Percentiles rank a stretch among this genome's conserved stretches.
Conservation (phyloP, 768 basidiomycete species). For the Termitomyces bulborhizus region DNA sequence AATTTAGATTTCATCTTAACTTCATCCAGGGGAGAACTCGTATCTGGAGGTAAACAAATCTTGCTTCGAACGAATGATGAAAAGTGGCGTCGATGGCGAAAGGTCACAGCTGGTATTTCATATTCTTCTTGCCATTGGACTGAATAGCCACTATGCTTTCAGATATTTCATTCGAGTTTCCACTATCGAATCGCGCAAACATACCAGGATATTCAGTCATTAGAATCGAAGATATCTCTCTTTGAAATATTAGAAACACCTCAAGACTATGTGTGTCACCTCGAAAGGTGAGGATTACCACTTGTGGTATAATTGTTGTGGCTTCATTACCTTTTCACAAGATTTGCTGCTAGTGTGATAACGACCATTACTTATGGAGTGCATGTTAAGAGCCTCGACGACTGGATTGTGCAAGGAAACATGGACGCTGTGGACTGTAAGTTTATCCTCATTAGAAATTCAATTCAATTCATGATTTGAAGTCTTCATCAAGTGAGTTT, state of each 20-base stretch:
- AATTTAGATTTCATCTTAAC: background rate
- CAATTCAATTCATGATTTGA: background rate
- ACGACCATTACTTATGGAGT: constrained; percentile 38
- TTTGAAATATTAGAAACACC: constrained; percentile 34
- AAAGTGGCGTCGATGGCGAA: constrained; percentile 42
- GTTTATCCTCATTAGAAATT: constrained; percentile 6
- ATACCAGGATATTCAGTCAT: constrained; percentile 39
- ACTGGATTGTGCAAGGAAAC: constrained; percentile 43
- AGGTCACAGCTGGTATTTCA: constrained; percentile 18
- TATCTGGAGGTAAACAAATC: constrained; percentile 39
- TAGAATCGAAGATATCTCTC: constrained; percentile 40
- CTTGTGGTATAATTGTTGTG: no score
- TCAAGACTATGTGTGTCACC: constrained; percentile 30
- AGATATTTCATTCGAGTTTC: constrained; percentile 41
- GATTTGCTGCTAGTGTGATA: constrained; percentile 39
- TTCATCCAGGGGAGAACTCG: constrained; percentile 32
- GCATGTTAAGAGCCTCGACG: constrained; percentile 35
- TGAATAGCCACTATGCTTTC: background rate
- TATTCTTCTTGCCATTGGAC: no score
- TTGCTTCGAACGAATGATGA: constrained; percentile 38
- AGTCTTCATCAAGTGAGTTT: constrained; percentile 4
- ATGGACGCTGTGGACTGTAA: constrained; percentile 37
- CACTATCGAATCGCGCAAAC: constrained; percentile 33
- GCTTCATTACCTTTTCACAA: constrained; percentile 7
- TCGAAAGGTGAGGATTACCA: constrained; percentile 25